Evolutionary conservation across 179 eudicot species (phyloP).

Genomic region (Heliamphora pulchella): DNA sequence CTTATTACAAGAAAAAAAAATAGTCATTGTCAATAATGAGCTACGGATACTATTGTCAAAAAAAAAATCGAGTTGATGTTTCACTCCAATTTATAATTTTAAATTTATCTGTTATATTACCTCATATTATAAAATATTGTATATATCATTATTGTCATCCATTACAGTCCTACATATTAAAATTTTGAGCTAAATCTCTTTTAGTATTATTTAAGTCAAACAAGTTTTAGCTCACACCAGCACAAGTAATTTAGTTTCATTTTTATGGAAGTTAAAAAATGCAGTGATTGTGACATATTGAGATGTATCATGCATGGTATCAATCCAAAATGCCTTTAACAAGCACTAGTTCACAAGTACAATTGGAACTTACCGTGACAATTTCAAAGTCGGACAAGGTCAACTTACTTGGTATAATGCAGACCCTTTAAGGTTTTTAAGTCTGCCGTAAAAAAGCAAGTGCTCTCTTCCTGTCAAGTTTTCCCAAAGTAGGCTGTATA

Average conservation of each 20-base stretch:
- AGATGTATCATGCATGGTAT: background rate
- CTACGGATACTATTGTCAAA: too few relatives aligned
- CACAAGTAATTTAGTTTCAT: background rate
- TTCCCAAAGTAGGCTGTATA: slow-evolving; percentile 77
- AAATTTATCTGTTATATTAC: too few relatives aligned
- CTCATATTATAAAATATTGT: too few relatives aligned
- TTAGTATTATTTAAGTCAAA: background rate
- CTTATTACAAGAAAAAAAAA: too few relatives aligned
- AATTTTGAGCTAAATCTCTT: slow-evolving; percentile 8
- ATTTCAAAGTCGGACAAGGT: background rate
- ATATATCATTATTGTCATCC: too few relatives aligned
- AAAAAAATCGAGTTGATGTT: too few relatives aligned
- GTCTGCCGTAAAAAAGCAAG: slow-evolving; percentile 33
- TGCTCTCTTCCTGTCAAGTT: slow-evolving; percentile 68
- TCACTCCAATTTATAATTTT: too few relatives aligned
- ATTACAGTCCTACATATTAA: background rate
- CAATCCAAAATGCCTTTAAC: background rate
- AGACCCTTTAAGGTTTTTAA: slow-evolving; percentile 76
- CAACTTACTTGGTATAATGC: slow-evolving; percentile 53
- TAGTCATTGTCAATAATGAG: too few relatives aligned
- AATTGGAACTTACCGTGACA: background rate
- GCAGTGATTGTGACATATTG: background rate
- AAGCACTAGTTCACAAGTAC: background rate
- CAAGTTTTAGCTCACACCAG: background rate
- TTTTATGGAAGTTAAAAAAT: background rate